These are phyloP conservation scores for Aspergillus proliferans DNA, from an alignment of 2,329 filamentous ascomycete species.

Conservation along the genomic window DNA sequence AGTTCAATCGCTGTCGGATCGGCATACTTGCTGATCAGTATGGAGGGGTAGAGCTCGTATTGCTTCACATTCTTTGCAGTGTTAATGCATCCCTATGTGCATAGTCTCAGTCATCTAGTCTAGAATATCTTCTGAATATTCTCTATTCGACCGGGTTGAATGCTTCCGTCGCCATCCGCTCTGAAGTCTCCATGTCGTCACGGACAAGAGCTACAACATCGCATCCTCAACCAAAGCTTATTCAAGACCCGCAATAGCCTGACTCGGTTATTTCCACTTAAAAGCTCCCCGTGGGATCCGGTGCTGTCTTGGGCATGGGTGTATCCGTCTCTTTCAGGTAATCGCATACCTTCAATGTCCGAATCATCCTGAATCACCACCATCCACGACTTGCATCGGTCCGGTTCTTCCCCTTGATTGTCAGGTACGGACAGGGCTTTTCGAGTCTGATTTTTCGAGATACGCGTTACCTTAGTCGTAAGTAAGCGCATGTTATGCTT, in stretches of 20 bases:
- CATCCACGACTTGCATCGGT: not conserved
- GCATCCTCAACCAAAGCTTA: not conserved
- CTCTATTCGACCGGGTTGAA: not conserved
- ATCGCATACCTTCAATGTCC: not conserved
- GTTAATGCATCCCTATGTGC: not conserved
- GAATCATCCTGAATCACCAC: not conserved
- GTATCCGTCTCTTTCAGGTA: not conserved
- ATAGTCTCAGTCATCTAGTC: not conserved
- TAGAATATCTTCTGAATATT: not conserved
- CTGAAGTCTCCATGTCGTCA: constrained; percentile 16
- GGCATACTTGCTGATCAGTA: not conserved
- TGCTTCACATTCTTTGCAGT: too few species aligned
- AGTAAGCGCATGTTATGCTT: too few species aligned
- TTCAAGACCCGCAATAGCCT: not conserved
- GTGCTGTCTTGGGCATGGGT: not conserved
- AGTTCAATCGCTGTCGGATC: not conserved
- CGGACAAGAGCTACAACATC: constrained; percentile 7
- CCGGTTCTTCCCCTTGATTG: not conserved
- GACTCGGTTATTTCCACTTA: not conserved
- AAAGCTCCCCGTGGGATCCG: not conserved
- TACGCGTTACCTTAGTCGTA: too few species aligned
- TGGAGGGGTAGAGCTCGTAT: not conserved
- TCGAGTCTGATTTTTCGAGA: too few species aligned
- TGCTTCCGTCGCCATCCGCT: constrained; percentile 11
- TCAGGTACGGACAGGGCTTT: too few species aligned